These are phyloP conservation scores for Tulasnella sp. DNA, from an alignment of 768 basidiomycete species.

Conservation along the genomic window DNA sequence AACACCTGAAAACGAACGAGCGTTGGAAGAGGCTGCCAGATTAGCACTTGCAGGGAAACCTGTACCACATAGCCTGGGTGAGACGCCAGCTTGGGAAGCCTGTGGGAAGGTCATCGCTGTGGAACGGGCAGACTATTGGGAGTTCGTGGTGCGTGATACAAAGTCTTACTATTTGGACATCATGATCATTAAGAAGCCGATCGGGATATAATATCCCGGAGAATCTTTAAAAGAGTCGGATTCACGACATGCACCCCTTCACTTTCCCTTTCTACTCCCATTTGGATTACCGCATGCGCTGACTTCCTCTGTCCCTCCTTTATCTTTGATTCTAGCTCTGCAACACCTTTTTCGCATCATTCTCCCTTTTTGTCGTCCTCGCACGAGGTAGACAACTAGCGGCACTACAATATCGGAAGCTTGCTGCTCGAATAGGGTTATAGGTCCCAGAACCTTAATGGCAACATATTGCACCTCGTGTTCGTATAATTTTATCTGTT, in stretches of 20 bases:
- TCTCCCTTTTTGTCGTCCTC: conserved; percentile 55
- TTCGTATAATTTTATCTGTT: not conserved
- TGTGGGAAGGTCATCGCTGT: conserved; percentile 74
- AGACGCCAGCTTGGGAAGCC: conserved; percentile 78
- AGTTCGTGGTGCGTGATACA: conserved; percentile 61
- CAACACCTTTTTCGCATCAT: conserved; percentile 58
- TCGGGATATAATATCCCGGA: not conserved
- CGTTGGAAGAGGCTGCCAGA: conserved; percentile 2
- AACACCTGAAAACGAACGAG: conserved; percentile 15
- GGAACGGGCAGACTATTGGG: conserved; percentile 81
- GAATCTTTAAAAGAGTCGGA: not conserved
- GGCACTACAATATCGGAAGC: conserved; percentile 61
- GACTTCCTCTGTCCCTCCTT: not conserved
- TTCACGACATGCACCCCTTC: not conserved
- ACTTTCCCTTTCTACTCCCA: not conserved
- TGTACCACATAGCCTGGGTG: conserved; percentile 19
- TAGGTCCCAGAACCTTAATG: not conserved
- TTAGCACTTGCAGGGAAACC: conserved; percentile 1
- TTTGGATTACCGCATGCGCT: not conserved
- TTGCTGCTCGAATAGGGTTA: conserved; percentile 80
- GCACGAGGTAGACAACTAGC: conserved; percentile 58
- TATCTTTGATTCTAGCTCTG: conserved; percentile 22
- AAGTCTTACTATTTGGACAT: not conserved
- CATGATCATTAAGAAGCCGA: no score
- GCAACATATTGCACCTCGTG: not conserved